Evolutionary conservation across 2,329 filamentous ascomycete genomes (phyloP), one percentile per base, ranked within the genome.

Genomic region (Trichophyton schoenleinii): DNA sequence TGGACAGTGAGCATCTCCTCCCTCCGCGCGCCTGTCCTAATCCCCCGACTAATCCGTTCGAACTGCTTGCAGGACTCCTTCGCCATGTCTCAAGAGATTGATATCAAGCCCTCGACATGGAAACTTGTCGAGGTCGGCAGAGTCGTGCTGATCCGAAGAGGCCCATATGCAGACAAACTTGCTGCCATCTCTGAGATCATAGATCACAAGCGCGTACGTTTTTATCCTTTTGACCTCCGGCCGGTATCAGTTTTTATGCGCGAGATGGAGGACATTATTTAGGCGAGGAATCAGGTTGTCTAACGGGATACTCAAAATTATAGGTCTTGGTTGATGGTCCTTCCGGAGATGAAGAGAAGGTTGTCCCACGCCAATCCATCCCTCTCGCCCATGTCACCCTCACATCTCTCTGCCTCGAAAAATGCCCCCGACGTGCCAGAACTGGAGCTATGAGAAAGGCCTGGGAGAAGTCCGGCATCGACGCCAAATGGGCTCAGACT

Each of bases 131-230:
- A 99, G 87, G 89, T 96, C 79, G 94, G 94, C 86, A 91, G 94
- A 78, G 86, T 99, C 75, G 87, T 96, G 78, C 86, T 95, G 78
- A 87, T 97, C 82, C 87, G 89, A 79, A 81, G 84, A 76, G 88
- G 91, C 75, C 86, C 87, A 72, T 88, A 81, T 82, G 81, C 82
- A 71, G 91, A 91, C 81, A 89, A 89, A 78, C 85, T 97, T 73
- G 95, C 91, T 74, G 82, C 87, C 73, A 92, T 99, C 75, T 91
- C 96, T 80, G 92, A 99, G 87, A 97, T 99, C 80, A 94, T 99
- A 82, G 94, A 99, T 82, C 92, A 99, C 88, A 96, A 96, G 86
- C 91, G 94, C 81, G 94, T 99, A 95, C 77, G 94, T 90, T 75
- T 59, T 57, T 28, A 20, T 38, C 13, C 13, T 36, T 41, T n/a